Percentiles rank a stretch among this genome's conserved stretches.
phyloP scores from a whole-genome alignment of 2,329 filamentous ascomycete species.

The Trichoderma citrinoviride region DNA sequence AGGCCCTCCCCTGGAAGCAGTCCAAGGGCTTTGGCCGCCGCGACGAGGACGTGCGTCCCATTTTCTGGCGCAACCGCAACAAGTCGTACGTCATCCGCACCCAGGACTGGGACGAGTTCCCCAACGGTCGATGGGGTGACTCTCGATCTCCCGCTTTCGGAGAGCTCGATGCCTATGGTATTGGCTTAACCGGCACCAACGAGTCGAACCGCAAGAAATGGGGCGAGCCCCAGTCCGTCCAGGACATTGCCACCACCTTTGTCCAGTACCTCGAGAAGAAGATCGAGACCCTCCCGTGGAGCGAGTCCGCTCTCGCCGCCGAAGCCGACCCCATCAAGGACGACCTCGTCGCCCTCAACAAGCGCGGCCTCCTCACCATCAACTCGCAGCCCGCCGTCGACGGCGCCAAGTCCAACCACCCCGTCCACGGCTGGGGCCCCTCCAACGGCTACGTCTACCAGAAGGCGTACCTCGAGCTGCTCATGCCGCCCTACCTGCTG shows the following conservation, averaged over 20 bases:
- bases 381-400: conserved; percentile 97
- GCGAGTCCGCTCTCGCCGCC: conserved; percentile 78
- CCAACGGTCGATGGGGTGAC: conserved; percentile 98
- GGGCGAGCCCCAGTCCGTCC: conserved; percentile 78
- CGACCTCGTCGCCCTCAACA: conserved; percentile 78
- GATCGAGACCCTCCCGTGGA: conserved; percentile 86
- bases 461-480: conserved; percentile 91
- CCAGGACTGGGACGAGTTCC: conserved; percentile 98
- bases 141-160: conserved; percentile 94
- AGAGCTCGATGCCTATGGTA: conserved; percentile 89
- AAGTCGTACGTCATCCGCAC: conserved; percentile 94
- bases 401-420: conserved; percentile 81
- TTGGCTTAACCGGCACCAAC: conserved; percentile 90
- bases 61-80: conserved; percentile 98
- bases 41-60: conserved; percentile 92
- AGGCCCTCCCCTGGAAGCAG: conserved; percentile 93
- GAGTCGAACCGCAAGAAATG: conserved; percentile 94
- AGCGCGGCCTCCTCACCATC: conserved; percentile 84
- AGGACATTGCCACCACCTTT: conserved; percentile 80
- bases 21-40: conserved; percentile 85
- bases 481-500: conserved; percentile 79
- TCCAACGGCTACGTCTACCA: conserved; percentile 96
- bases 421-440: conserved; percentile 91
- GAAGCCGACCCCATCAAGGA: conserved; percentile 78
- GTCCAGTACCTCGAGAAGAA: conserved; percentile 79